Evolutionary conservation across 2,329 filamentous ascomycete genomes (phyloP), one percentile per base, ranked within the genome.

Genomic region (Penicillium nordicum): DNA sequence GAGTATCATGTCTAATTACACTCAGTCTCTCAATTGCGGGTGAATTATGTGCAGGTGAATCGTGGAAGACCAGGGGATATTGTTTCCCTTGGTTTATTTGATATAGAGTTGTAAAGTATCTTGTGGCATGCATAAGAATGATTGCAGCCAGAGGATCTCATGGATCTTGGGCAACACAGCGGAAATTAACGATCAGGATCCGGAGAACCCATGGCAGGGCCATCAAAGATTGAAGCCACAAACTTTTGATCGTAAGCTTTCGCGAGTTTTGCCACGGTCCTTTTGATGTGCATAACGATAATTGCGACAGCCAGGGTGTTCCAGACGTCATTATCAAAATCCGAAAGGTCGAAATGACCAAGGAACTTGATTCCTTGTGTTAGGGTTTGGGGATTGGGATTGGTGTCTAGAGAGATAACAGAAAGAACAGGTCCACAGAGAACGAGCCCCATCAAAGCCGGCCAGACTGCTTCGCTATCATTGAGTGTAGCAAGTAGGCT

Each of bases 281-380:
- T 79, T 5, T 82, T 76, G 51, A 79, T 77, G 65, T 83, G 79
- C 58, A 82, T 76, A 11, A 83, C 73, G 6, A 82, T 71, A 55
- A 86, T 82, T 0, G 83, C 81, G 48, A 86, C 61, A 0, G 82
- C 82, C 4, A 86, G 71, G 5, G 79, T 76, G 63, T 84, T 84
- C 84, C 84, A 87, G 2, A 85, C 82, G 64, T 86, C 84, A 57
- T 82, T 80, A 1, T 77, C 77, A 9, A 70, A 67, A 42, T 82
- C 76, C 4, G 74, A 75, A 53, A 84, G 78, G 64, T 86, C 79
- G 60, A 84, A 82, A 50, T 79, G 77, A 5, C 76, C 79, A 48
- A 85, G 41, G n/a, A 55, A 43, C 42, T 44, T 55, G 32, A 55
- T 46, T 45, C 48, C 53, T 10, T 18, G 48, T 10, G 21, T 52